phyloP scores from a whole-genome alignment of 495 filamentous ascomycete species.

The Aspergillus baeticus region DNA sequence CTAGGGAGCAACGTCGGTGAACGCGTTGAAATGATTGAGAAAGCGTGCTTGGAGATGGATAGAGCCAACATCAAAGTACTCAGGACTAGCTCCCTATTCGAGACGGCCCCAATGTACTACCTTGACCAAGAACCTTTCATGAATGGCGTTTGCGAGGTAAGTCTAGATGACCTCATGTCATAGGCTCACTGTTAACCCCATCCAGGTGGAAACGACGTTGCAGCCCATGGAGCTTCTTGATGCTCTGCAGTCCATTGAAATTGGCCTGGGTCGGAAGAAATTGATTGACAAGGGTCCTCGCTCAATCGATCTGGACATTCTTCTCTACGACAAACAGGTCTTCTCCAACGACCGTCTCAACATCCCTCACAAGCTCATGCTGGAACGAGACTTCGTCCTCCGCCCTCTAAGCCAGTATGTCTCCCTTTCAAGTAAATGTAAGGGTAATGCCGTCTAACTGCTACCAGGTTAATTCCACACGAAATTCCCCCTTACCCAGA shows the following conservation, averaged over 20 bases:
- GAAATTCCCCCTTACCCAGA: constrained; percentile 45
- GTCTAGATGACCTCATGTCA: neutral
- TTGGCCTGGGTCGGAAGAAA: constrained; percentile 72
- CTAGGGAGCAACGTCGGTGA: constrained; percentile 94
- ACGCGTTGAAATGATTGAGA: constrained; percentile 76
- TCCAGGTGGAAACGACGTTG: constrained; percentile 77
- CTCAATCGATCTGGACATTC: constrained; percentile 90
- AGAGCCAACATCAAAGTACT: constrained; percentile 66
- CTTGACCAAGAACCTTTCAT: constrained; percentile 83
- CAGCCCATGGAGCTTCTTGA: constrained; percentile 74
- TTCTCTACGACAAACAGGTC: constrained; percentile 74
- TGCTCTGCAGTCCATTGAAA: constrained; percentile 79
- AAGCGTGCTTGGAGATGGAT: constrained; percentile 75
- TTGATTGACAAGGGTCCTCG: constrained; percentile 89
- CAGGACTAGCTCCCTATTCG: constrained; percentile 84
- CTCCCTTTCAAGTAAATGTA: neutral
- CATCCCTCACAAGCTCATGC: constrained; percentile 82
- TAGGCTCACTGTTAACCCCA: neutral
- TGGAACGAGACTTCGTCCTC: constrained; percentile 91
- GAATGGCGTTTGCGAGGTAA: constrained; percentile 91
- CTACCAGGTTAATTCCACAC: constrained; percentile 60
- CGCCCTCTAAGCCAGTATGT: constrained; percentile 82
- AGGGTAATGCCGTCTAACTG: neutral
- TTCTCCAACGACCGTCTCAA: constrained; percentile 68
- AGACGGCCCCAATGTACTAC: constrained; percentile 96